Percentiles rank a stretch among this genome's conserved stretches.
phyloP scores from a whole-genome alignment of 768 basidiomycete species.

The Pleurotus platypus region DNA sequence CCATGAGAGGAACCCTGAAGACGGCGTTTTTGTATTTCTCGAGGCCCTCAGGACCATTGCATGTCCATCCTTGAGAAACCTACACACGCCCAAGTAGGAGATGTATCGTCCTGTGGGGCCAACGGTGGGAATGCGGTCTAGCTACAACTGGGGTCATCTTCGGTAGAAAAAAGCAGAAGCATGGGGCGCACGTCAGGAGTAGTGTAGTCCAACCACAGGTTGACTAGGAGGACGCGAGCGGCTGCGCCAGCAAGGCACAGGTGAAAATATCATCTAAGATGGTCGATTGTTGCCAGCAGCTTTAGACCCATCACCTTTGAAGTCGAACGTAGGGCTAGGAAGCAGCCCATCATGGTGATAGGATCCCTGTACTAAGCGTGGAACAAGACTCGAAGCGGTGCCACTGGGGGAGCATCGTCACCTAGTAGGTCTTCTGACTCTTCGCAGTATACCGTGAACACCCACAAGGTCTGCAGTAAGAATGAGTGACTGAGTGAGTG shows the following conservation, averaged over 20 bases:
- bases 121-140: slow-evolving; percentile 30
- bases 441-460: too few species aligned
- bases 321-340: too few species aligned
- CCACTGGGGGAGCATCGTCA: too few species aligned
- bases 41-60: slow-evolving; percentile 29
- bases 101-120: slow-evolving; percentile 29
- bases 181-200: not conserved
- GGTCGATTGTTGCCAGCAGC: not conserved
- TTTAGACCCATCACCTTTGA: too few species aligned
- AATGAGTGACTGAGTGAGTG: too few species aligned
- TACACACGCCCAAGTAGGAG: slow-evolving; percentile 26
- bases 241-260: not conserved
- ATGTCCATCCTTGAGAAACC: slow-evolving; percentile 18
- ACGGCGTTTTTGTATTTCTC: slow-evolving; percentile 11
- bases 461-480: too few species aligned
- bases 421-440: too few species aligned
- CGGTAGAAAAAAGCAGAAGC: not conserved
- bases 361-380: too few species aligned
- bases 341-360: too few species aligned
- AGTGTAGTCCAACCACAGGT: not conserved
- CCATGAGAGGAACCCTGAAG: slow-evolving; percentile 18
- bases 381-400: too few species aligned
- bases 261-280: not conserved
- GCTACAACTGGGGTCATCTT: not conserved
- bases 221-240: not conserved